phyloP scores from a whole-genome alignment of 352 stramenopile genomes.

The Phytophthora europaea region DNA sequence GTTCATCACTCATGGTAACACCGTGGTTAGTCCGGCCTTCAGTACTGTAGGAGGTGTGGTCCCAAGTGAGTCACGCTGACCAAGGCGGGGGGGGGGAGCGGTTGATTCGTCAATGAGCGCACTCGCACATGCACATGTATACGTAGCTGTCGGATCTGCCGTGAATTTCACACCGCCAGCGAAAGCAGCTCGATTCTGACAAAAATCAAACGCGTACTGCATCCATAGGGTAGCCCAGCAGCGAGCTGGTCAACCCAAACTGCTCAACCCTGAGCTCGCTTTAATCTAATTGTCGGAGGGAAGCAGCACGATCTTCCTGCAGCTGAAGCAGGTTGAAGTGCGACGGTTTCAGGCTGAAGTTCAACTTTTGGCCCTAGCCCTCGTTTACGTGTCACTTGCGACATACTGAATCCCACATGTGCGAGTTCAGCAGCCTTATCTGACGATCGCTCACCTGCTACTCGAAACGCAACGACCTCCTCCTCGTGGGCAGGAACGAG shows the following conservation, averaged over 20 bases:
- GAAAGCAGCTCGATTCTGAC: too few relatives aligned
- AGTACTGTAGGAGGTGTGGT: neutral
- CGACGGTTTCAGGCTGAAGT: slow-evolving; percentile 20
- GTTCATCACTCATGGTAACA: neutral
- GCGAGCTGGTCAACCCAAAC: neutral
- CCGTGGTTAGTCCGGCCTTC: neutral
- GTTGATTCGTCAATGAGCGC: too few relatives aligned
- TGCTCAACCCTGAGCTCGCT: neutral
- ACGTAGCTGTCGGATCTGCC: neutral
- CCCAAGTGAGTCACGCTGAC: neutral
- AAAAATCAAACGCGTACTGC: neutral
- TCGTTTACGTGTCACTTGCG: slow-evolving; percentile 33
- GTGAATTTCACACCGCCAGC: neutral
- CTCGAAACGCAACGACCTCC: slow-evolving; percentile 37
- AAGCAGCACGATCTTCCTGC: slow-evolving; percentile 10
- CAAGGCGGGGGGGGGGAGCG: neutral
- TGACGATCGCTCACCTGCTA: slow-evolving; percentile 8
- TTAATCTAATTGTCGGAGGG: neutral
- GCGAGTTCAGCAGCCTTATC: slow-evolving; percentile 35
- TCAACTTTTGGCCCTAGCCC: slow-evolving; percentile 34
- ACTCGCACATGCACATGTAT: too few relatives aligned
- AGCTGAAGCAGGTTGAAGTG: slow-evolving; percentile 30
- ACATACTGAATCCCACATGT: slow-evolving; percentile 34
- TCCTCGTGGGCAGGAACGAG: slow-evolving; percentile 19
- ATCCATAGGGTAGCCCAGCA: neutral